Evolutionary conservation across 306 rosid species (phyloP).

Genomic region (Fragaria ananassa): DNA sequence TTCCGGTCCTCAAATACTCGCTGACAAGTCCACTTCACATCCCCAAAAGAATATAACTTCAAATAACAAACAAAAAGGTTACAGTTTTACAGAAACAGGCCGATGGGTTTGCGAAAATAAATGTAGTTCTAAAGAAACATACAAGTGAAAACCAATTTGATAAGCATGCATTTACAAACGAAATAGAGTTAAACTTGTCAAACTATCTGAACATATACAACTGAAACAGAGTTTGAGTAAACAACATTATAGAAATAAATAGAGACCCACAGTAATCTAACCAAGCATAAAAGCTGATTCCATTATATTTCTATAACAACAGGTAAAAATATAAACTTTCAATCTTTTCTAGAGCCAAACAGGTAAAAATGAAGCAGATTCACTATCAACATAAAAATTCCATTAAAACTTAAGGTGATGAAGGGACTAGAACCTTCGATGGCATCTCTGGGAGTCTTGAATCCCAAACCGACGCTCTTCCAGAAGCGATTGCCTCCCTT

Average conservation of each 20-base stretch:
- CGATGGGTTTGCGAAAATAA: no score
- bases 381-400: not conserved
- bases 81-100: not conserved
- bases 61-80: not conserved
- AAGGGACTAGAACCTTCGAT: conserved; percentile 35
- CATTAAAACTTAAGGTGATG: no score
- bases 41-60: not conserved
- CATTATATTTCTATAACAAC: no score
- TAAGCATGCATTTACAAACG: not conserved
- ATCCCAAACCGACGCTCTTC: conserved; percentile 59
- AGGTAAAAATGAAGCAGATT: not conserved
- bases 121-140: no score
- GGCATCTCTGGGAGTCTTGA: conserved; percentile 66
- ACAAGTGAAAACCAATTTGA: not conserved
- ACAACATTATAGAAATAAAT: no score
- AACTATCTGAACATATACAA: no score
- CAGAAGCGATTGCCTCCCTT: conserved; percentile 62
- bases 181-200: not conserved
- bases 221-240: no score
- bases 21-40: not conserved
- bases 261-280: no score
- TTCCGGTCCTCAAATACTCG: not conserved
- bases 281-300: no score
- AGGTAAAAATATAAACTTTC: no score
- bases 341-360: not conserved